Conservation (phyloP, 176 grass and related monocot species). For the sorghum (Sorghum bicolor) region DNA sequence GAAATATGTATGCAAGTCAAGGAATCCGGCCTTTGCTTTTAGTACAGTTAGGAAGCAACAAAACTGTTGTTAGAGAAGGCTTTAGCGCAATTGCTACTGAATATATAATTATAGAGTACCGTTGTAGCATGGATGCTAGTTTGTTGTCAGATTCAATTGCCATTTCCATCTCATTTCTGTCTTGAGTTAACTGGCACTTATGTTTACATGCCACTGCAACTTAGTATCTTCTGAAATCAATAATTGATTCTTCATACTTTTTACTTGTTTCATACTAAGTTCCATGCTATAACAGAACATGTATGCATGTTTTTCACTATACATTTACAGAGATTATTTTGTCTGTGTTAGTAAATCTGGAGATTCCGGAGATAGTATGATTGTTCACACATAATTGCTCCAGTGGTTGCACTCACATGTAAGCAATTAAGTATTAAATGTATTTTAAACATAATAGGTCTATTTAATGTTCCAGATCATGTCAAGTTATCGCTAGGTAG, state of each 20-base stretch:
- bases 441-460: background rate
- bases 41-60: conserved; percentile 1
- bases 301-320: background rate
- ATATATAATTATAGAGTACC: background rate
- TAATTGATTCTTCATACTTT: background rate
- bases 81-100: background rate
- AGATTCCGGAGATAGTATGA: background rate
- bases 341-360: background rate
- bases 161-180: background rate
- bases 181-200: background rate
- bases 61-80: background rate
- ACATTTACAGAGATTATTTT: background rate
- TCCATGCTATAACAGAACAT: background rate
- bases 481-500: conserved; percentile 11
- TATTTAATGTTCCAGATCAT: conserved; percentile 13
- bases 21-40: background rate
- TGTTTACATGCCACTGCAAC: background rate
- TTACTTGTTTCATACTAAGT: background rate
- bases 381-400: background rate
- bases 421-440: background rate
- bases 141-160: background rate
- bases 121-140: background rate
- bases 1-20: background rate
- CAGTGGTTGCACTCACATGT: conserved; percentile 17
- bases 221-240: background rate